Percentiles rank a stretch among this genome's conserved stretches.
These are phyloP conservation scores for Yarrowia sp. DNA, from an alignment of 805 yeast species.

Conservation along the genomic window DNA sequence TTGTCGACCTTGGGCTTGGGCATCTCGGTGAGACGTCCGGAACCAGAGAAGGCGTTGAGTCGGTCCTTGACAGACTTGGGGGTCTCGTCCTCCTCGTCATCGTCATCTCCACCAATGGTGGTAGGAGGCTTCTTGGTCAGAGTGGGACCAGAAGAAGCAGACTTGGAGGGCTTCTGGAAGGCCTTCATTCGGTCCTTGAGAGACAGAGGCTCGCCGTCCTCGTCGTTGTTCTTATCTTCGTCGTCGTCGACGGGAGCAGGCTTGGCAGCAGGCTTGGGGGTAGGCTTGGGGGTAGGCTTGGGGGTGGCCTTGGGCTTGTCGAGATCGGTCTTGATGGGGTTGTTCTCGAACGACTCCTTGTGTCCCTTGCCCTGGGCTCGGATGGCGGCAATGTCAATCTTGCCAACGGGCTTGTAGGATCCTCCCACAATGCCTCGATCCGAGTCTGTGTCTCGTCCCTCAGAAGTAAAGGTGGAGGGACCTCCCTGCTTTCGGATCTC, in stretches of 20 bases:
- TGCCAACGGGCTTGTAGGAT: constrained; percentile 68
- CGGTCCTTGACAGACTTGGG: constrained; percentile 48
- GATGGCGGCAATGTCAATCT: constrained; percentile 59
- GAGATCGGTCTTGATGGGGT: constrained; percentile 36
- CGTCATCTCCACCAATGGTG: constrained; percentile 24
- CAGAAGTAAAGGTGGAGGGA: constrained; percentile 37
- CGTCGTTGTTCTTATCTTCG: constrained; percentile 12
- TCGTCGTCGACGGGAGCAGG: constrained; percentile 6
- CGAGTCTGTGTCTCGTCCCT: constrained; percentile 48
- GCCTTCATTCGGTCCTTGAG: constrained; percentile 37
- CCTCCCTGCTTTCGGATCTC: constrained; percentile 58
- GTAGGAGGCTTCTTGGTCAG: constrained; percentile 13
- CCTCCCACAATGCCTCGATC: constrained; percentile 69
- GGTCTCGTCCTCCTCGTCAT: constrained; percentile 43
- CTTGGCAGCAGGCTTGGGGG: constrained; percentile 38
- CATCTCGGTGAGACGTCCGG: constrained; percentile 63
- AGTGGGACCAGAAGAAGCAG: constrained; percentile 9
- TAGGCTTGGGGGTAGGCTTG: constrained; percentile 37
- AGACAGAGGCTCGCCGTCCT: constrained; percentile 31
- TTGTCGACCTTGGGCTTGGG: constrained; percentile 65
- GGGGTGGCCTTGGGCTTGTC: constrained; percentile 28
- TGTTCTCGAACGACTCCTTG: constrained; percentile 40
- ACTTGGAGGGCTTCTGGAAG: constrained; percentile 31
- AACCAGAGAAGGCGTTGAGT: constrained; percentile 50
- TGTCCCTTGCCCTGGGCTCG: constrained; percentile 51